phyloP scores from a whole-genome alignment of 2,329 filamentous ascomycete genomes.

The Dothistroma pini region DNA sequence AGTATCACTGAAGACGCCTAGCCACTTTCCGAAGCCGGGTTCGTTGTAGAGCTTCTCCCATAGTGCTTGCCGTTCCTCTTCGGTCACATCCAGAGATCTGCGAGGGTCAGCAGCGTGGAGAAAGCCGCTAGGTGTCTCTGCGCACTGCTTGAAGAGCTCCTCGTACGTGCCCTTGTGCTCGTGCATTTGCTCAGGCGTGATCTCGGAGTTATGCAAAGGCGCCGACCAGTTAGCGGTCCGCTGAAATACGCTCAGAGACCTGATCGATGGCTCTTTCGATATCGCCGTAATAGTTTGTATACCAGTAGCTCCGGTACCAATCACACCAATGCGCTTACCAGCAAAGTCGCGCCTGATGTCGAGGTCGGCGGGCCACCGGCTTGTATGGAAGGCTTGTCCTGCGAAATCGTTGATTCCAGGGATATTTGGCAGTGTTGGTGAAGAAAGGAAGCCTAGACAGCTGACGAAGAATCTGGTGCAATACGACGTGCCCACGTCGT shows the following conservation, averaged over 20 bases:
- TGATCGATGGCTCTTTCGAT: constrained; percentile 23
- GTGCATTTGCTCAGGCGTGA: constrained; percentile 47
- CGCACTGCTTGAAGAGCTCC: constrained; percentile 34
- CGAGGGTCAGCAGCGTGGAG: constrained; percentile 12
- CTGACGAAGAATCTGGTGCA: constrained; percentile 34
- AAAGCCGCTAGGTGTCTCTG: constrained; percentile 2
- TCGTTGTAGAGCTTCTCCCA: constrained; percentile 12
- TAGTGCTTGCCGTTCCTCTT: constrained; percentile 8
- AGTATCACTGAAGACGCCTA: constrained; percentile 34
- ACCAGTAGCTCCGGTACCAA: constrained; percentile 41
- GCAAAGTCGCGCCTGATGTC: constrained; percentile 23
- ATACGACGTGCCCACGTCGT: constrained; percentile 5
- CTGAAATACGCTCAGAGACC: constrained; percentile 57
- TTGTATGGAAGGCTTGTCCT: constrained; percentile 26
- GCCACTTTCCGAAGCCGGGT: constrained; percentile 15
- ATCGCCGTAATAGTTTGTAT: constrained; percentile 35
- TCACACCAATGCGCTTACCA: constrained; percentile 37
- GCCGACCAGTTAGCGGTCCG: constrained; percentile 58
- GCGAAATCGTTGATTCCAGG: constrained; percentile 34
- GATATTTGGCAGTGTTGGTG: constrained; percentile 32
- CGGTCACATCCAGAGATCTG: constrained; percentile 7
- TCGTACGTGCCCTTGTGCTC: constrained; percentile 42
- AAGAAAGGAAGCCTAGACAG: constrained; percentile 31
- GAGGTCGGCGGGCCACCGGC: constrained; percentile 1
- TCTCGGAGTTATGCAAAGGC: constrained; percentile 56